These are phyloP conservation scores for Papiliotrema terrestris DNA, from an alignment of 1,284 basidiomycete species.

Conservation along the genomic window DNA sequence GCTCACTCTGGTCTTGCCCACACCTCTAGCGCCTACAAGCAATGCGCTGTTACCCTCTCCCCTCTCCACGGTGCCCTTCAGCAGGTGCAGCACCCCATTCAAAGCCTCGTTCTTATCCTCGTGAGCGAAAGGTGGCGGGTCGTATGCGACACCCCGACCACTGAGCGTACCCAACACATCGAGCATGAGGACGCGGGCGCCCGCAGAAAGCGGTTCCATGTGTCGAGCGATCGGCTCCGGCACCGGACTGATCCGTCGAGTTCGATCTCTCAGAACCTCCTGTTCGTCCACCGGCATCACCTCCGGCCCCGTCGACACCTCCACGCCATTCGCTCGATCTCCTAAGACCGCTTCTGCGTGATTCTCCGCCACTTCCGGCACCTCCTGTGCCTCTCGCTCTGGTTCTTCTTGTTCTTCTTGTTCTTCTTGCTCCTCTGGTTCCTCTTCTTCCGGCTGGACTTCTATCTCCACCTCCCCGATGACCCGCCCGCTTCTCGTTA, in stretches of 20 bases:
- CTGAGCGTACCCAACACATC: constrained; percentile 33
- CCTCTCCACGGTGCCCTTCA: constrained; percentile 67
- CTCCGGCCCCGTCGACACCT: background rate
- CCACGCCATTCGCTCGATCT: background rate
- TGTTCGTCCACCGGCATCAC: background rate
- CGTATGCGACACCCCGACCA: constrained; percentile 7
- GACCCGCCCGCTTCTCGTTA: constrained; percentile 40
- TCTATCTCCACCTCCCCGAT: constrained; percentile 13
- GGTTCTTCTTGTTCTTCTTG: constrained; percentile 7
- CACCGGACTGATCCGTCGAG: no score
- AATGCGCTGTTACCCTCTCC: constrained; percentile 89
- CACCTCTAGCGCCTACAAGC: constrained; percentile 73
- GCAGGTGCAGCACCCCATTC: constrained; percentile 56
- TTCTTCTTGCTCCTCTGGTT: constrained; percentile 9
- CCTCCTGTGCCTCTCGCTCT: background rate
- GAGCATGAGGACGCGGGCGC: constrained; percentile 18
- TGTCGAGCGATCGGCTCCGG: background rate
- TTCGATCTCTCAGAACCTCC: no score
- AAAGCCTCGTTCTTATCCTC: constrained; percentile 44
- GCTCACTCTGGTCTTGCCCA: constrained; percentile 75
- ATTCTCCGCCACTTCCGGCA: no score
- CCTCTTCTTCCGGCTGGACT: constrained; percentile 16
- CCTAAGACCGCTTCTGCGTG: background rate
- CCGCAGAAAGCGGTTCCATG: constrained; percentile 10
- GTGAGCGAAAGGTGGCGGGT: constrained; percentile 28